Conservation (phyloP, 169 alveolate genomes). For the Neospora caninum region DNA sequence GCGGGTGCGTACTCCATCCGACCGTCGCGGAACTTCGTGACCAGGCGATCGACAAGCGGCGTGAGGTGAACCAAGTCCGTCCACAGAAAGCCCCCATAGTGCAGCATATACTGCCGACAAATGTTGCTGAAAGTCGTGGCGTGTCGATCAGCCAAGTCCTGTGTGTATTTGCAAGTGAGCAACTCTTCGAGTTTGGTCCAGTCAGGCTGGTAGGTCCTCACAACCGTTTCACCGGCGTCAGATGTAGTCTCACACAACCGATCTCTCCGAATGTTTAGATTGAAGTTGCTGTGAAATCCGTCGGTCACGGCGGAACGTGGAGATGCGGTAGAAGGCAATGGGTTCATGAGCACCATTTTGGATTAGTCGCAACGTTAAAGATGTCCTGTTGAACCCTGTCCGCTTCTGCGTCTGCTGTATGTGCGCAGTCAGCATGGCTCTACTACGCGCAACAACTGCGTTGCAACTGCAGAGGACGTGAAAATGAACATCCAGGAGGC, state of each 20-base stretch:
- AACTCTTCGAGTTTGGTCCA: constrained; percentile 21
- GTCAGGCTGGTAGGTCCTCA: neutral
- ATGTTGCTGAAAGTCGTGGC: neutral
- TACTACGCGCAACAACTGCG: too few species aligned
- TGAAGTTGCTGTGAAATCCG: too few species aligned
- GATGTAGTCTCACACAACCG: neutral
- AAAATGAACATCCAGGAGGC: too few species aligned
- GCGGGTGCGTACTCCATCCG: neutral
- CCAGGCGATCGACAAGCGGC: constrained; percentile 8
- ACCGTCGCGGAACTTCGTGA: neutral
- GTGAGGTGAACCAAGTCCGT: neutral
- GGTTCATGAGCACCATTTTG: too few species aligned
- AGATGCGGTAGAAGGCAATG: too few species aligned
- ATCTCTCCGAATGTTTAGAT: too few species aligned
- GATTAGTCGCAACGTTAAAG: too few species aligned
- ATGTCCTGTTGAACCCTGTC: too few species aligned
- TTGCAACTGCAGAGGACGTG: too few species aligned
- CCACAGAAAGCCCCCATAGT: constrained; percentile 9
- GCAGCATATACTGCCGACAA: constrained; percentile 6
- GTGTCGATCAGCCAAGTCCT: constrained; percentile 13
- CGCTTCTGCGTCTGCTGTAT: too few species aligned
- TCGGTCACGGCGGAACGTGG: too few species aligned
- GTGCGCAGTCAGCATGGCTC: too few species aligned
- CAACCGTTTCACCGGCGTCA: neutral
- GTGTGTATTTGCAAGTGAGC: constrained; percentile 24